Percentiles rank a stretch among this genome's conserved stretches.
These are phyloP conservation scores for Talaromyces sp. DNA, from an alignment of 2,329 filamentous ascomycete species.

Conservation along the genomic window DNA sequence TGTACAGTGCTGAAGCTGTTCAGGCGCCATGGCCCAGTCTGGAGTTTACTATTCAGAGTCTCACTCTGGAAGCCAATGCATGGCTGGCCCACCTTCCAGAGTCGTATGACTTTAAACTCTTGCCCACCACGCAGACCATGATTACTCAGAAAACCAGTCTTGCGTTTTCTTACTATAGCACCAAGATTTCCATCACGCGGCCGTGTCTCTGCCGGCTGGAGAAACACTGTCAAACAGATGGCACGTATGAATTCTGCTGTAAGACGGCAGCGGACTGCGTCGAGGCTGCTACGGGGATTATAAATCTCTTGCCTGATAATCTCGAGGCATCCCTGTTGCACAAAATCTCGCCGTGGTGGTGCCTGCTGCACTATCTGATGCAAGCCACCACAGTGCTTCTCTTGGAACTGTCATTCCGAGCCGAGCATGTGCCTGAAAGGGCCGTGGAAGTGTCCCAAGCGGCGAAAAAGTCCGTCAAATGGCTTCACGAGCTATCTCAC, in stretches of 20 bases:
- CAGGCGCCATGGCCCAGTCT: slow-evolving; percentile 34
- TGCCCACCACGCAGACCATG: slow-evolving; percentile 30
- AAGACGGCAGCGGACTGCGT: slow-evolving; percentile 38
- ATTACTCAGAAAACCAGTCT: slow-evolving; percentile 34
- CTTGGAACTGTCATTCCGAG: slow-evolving; percentile 39
- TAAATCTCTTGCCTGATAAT: slow-evolving; percentile 37
- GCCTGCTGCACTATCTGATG: slow-evolving; percentile 41
- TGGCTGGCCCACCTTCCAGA: slow-evolving; percentile 38
- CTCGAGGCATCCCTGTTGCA: slow-evolving; percentile 34
- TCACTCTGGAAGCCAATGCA: slow-evolving; percentile 33
- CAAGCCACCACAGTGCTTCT: slow-evolving; percentile 41
- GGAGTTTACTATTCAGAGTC: slow-evolving; percentile 33
- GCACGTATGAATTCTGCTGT: slow-evolving; percentile 32
- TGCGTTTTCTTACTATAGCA: slow-evolving; percentile 41
- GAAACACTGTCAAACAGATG: slow-evolving; percentile 26
- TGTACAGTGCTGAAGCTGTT: slow-evolving; percentile 36
- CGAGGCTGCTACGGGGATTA: slow-evolving; percentile 37
- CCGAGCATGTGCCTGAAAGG: slow-evolving; percentile 41
- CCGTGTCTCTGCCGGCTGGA: slow-evolving; percentile 40
- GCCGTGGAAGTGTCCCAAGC: slow-evolving; percentile 31
- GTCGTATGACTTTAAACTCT: slow-evolving; percentile 33
- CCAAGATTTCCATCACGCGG: slow-evolving; percentile 38
- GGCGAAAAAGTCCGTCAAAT: slow-evolving; percentile 31
- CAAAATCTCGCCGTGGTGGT: slow-evolving; percentile 41
- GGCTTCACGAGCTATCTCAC: slow-evolving; percentile 28